These are phyloP conservation scores for Rhodotorula graminis DNA, from an alignment of 768 basidiomycete genomes.

Conservation along the genomic window DNA sequence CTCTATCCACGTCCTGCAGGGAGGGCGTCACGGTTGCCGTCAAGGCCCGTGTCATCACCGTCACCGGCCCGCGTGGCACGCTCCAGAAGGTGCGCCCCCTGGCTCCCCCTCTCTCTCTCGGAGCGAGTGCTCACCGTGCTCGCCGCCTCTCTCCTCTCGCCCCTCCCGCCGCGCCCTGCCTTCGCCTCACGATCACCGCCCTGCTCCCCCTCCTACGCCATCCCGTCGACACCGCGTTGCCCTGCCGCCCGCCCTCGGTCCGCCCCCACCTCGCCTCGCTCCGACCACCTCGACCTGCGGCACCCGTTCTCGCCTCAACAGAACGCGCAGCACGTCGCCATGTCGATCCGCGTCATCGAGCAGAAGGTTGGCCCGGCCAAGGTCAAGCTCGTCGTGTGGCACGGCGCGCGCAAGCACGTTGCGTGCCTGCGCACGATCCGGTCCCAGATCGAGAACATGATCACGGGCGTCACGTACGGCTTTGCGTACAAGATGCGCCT, in stretches of 20 bases:
- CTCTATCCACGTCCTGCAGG: constrained; percentile 17
- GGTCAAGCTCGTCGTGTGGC: constrained; percentile 92
- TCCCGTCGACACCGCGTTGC: no score
- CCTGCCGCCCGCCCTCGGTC: no score
- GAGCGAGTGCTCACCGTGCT: neutral
- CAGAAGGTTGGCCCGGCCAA: constrained; percentile 56
- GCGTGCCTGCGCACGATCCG: constrained; percentile 95
- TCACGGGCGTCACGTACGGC: constrained; percentile 95
- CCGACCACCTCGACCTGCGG: neutral
- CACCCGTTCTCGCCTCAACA: neutral
- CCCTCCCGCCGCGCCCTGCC: neutral
- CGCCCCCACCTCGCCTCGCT: no score
- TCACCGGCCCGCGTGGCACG: constrained; percentile 86
- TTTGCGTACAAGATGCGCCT: constrained; percentile 99
- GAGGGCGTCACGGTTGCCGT: constrained; percentile 76
- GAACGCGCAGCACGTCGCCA: constrained; percentile 85
- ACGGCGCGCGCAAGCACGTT: constrained; percentile 95
- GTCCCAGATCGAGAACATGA: constrained; percentile 94
- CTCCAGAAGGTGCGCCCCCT: constrained; percentile 63
- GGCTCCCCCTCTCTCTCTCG: no score
- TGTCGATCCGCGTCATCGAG: constrained; percentile 61
- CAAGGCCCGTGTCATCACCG: constrained; percentile 86
- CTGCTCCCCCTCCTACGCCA: no score
- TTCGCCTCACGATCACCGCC: no score
- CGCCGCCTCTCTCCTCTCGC: neutral